Percentiles rank a stretch among this genome's conserved stretches.
phyloP scores from a whole-genome alignment of 1,139 yeast genomes.

The Saccharomyces pastorianus region DNA sequence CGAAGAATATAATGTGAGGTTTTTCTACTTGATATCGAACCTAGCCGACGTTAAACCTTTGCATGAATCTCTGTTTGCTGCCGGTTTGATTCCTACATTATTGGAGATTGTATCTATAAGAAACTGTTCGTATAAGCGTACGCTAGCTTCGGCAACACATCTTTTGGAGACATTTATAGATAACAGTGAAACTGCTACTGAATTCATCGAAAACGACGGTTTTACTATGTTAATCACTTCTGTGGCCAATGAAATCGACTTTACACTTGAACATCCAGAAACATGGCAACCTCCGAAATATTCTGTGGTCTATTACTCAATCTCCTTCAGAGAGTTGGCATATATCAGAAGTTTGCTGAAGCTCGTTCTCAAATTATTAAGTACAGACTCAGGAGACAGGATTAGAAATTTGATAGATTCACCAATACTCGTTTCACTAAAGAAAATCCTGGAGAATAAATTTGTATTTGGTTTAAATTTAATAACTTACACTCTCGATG shows the following conservation, averaged over 20 bases:
- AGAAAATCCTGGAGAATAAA: conserved; percentile 51
- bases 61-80: conserved; percentile 44
- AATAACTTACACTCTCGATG: conserved; percentile 57
- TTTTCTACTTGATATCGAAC: conserved; percentile 52
- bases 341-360: conserved; percentile 48
- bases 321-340: conserved; percentile 60
- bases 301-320: conserved; percentile 47
- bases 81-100: conserved; percentile 66
- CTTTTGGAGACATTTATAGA: conserved; percentile 48
- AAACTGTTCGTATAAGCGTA: conserved; percentile 43
- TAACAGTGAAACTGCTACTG: conserved; percentile 42
- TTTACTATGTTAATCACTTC: conserved; percentile 53
- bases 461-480: conserved; percentile 60
- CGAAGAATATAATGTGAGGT: conserved; percentile 45
- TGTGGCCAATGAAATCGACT: conserved; percentile 58
- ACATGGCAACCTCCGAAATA: conserved; percentile 48
- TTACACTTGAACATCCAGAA: conserved; percentile 50
- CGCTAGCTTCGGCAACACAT: conserved; percentile 60
- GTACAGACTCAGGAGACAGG: conserved; percentile 73
- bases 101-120: conserved; percentile 52
- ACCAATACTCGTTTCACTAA: conserved; percentile 56
- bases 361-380: conserved; percentile 56
- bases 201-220: conserved; percentile 63
- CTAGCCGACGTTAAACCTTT: conserved; percentile 48
- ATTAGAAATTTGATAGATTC: conserved; percentile 82